Evolutionary conservation across 768 basidiomycete genomes (phyloP).

Genomic region (Lanmaoa pseudosensibilis): DNA sequence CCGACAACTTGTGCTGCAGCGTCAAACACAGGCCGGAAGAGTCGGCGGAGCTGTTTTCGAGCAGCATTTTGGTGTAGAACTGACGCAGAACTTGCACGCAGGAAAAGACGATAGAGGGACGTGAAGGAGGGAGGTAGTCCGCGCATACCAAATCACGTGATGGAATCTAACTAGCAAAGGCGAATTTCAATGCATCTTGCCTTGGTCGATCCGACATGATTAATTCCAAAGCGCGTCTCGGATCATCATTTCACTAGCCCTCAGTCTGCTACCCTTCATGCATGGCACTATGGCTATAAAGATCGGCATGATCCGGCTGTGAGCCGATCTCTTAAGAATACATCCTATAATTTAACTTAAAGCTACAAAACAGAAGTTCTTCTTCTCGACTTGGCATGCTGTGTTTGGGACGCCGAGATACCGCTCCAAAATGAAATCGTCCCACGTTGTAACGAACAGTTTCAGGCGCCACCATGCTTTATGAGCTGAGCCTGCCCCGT

Average conservation of each 20-base stretch:
- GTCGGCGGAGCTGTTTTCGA: conserved; percentile 42
- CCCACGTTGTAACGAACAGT: conserved; percentile 7
- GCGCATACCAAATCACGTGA: conserved; percentile 20
- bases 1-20: conserved; percentile 44
- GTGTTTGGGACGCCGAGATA: conserved; percentile 1
- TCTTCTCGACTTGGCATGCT: neutral
- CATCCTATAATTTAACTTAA: conserved; percentile 3
- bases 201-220: conserved; percentile 4
- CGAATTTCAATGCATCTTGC: neutral
- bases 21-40: conserved; percentile 59
- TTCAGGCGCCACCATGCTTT: conserved; percentile 8
- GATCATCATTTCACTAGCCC: neutral
- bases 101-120: conserved; percentile 59
- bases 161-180: neutral
- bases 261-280: neutral
- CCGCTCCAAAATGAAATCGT: conserved; percentile 10
- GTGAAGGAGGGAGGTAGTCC: conserved; percentile 41
- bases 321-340: conserved; percentile 6
- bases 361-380: conserved; percentile 2
- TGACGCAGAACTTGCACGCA: conserved; percentile 55
- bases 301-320: conserved; percentile 6
- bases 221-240: neutral
- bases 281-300: neutral
- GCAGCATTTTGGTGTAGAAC: conserved; percentile 53
- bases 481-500: conserved; percentile 9